Percentiles rank a stretch among this genome's conserved stretches.
phyloP scores from a whole-genome alignment of 1,284 basidiomycete genomes.

The Malassezia furfur region DNA sequence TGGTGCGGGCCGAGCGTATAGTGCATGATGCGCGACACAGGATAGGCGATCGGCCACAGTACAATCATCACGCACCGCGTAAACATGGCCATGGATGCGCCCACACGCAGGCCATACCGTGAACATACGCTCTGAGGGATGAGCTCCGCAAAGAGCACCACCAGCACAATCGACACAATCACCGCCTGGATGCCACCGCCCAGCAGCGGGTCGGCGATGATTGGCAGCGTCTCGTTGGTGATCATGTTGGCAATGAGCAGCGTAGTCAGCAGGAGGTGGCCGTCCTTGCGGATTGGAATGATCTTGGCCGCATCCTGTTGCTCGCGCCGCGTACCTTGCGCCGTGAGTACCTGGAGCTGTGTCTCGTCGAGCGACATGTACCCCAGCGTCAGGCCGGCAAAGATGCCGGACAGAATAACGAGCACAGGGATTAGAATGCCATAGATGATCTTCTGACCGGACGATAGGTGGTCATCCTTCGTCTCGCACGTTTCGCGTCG shows the following conservation, averaged over 20 bases:
- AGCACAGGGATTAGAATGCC: slow-evolving; percentile 54
- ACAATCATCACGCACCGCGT: slow-evolving; percentile 42
- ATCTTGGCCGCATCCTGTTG: slow-evolving; percentile 72
- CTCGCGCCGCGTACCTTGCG: slow-evolving; percentile 73
- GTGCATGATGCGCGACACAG: slow-evolving; percentile 47
- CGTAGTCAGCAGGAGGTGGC: slow-evolving; percentile 43
- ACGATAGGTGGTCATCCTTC: neutral
- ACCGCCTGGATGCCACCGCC: slow-evolving; percentile 68
- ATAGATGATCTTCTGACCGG: slow-evolving; percentile 27
- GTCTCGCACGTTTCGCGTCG: neutral
- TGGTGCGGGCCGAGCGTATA: slow-evolving; percentile 46
- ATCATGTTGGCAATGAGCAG: slow-evolving; percentile 47
- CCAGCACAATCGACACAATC: slow-evolving; percentile 40
- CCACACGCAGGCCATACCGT: slow-evolving; percentile 47
- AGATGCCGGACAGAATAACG: slow-evolving; percentile 55
- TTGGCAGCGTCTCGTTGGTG: slow-evolving; percentile 60
- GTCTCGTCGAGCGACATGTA: slow-evolving; percentile 91
- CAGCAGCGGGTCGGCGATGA: slow-evolving; percentile 76
- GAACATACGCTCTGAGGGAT: slow-evolving; percentile 60
- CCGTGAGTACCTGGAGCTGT: slow-evolving; percentile 73
- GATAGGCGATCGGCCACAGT: slow-evolving; percentile 47
- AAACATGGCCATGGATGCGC: slow-evolving; percentile 44
- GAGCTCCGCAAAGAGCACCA: slow-evolving; percentile 70
- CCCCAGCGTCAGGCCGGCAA: slow-evolving; percentile 69
- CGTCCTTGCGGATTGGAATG: slow-evolving; percentile 65